Evolutionary conservation across 2,329 filamentous ascomycete genomes (phyloP).

Genomic region (Lasiodiplodia theobromae): DNA sequence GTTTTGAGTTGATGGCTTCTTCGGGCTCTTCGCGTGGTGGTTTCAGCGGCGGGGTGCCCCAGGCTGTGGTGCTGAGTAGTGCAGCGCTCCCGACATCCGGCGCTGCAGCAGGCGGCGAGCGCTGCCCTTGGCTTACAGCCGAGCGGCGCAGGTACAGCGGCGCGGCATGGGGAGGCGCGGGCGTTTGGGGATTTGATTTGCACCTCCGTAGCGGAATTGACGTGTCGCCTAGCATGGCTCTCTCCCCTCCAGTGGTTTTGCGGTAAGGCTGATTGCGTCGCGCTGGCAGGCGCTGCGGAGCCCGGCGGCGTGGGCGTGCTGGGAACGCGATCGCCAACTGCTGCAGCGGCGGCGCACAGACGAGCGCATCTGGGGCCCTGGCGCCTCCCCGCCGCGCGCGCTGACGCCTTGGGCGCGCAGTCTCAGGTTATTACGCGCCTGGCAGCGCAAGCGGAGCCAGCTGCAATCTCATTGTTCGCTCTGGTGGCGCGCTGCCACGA

Average conservation of each 20-base stretch:
- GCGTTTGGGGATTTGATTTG: slow-evolving; percentile 15
- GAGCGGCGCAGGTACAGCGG: slow-evolving; percentile 19
- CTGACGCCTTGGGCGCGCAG: slow-evolving; percentile 27
- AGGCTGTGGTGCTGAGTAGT: not conserved
- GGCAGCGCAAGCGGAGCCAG: slow-evolving; percentile 15
- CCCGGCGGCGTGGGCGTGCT: slow-evolving; percentile 10
- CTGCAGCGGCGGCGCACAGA: slow-evolving; percentile 26
- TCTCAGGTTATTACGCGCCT: slow-evolving; percentile 25
- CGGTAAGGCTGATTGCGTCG: slow-evolving; percentile 21
- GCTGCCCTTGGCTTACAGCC: slow-evolving; percentile 23
- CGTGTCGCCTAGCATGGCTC: slow-evolving; percentile 1
- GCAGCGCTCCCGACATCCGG: slow-evolving; percentile 10
- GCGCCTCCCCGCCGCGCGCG: slow-evolving; percentile 22
- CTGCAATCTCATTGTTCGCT: slow-evolving; percentile 26
- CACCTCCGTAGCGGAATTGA: slow-evolving; percentile 16
- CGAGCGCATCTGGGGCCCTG: slow-evolving; percentile 25
- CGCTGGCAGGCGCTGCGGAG: not conserved
- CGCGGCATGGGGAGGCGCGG: not conserved
- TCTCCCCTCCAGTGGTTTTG: not conserved
- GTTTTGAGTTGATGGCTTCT: slow-evolving; percentile 23
- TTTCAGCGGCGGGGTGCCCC: slow-evolving; percentile 10
- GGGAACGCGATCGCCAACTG: slow-evolving; percentile 11
- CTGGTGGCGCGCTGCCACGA: slow-evolving; percentile 24
- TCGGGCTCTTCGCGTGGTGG: slow-evolving; percentile 8
- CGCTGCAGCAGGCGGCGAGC: slow-evolving; percentile 9